Conservation (phyloP, 139 green algal species). For the Volvox reticuliferus region DNA sequence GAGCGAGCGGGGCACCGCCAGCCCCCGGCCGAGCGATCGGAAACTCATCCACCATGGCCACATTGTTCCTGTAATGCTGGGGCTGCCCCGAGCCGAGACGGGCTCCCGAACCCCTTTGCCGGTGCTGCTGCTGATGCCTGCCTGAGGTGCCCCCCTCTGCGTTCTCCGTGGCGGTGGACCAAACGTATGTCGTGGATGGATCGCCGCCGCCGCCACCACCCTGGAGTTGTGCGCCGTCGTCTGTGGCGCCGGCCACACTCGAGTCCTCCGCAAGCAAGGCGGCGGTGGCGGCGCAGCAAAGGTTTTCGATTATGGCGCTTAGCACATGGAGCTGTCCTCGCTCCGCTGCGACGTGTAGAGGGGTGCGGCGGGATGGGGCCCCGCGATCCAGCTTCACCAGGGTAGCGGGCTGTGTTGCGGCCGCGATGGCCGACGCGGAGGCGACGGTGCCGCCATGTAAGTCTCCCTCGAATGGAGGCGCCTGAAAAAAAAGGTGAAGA, state of each 20-base stretch:
- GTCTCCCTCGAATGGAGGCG: background rate
- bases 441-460: background rate
- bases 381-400: conserved; percentile 20
- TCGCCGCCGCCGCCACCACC: no score
- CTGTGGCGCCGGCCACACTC: background rate
- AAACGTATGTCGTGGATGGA: no score
- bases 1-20: background rate
- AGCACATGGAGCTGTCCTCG: conserved; percentile 46
- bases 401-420: conserved; percentile 20
- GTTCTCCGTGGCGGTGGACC: background rate
- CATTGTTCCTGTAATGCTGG: background rate
- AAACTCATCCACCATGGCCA: background rate
- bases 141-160: background rate
- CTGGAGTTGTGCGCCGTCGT: no score
- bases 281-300: conserved; percentile 36
- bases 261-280: background rate
- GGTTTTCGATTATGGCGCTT: conserved; percentile 22
- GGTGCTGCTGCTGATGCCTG: conserved; percentile 21
- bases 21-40: background rate
- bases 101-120: background rate
- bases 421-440: background rate
- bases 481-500: background rate
- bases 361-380: background rate
- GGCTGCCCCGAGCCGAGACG: background rate
- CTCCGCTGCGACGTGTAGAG: conserved; percentile 39